Evolutionary conservation across 768 basidiomycete species (phyloP), one percentile per base, ranked within the genome.

Genomic region (Ramaria sp.): DNA sequence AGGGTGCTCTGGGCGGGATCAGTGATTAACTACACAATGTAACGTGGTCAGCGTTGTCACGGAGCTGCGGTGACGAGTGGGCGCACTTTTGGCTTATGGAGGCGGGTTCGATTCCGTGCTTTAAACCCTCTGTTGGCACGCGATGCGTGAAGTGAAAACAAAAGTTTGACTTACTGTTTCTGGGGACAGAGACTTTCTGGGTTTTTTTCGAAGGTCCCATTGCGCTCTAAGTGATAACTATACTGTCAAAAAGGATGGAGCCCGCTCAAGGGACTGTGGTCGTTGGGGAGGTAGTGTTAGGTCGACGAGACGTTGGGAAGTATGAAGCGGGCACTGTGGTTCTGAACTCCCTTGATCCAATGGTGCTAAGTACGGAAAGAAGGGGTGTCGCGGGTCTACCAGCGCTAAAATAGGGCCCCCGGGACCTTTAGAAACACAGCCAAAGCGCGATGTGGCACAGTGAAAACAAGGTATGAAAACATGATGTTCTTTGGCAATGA

Each of bases 1-100:
- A 78, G 76, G 20, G 79, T 81, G 66, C 79, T 85, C 61, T 79
- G 72, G 38, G 73, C 73, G 51, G 85, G 82, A 70, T 84, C 78
- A 38, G 78, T 52, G 30, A 58, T 25, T 24, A 61, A 38, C 60
- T 61, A 56, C 47, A 24, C 38, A 10, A 38, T n/a, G 55, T 51
- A 32, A 50, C 25, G 27, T 39, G 38, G 37, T 36, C 15, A 32
- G 25, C n/a, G 24, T 34, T 25, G 16, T n/a, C 48, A 47, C 47
- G 22, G n/a, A 18, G 24, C 36, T 39, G 20, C 30, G 24, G 18
- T n/a, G 15, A 32, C 32, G 20, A 34, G 48, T 9, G 20, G 30
- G 32, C 16, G 27, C 48, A 60, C 60, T 56, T 57, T 60, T 36
- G 59, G 50, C 48, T 54, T 57, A 32, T 60, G 51, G 8, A 28